Evolutionary conservation across 768 basidiomycete genomes (phyloP).

Genomic region (Podaxis mareebaensis): DNA sequence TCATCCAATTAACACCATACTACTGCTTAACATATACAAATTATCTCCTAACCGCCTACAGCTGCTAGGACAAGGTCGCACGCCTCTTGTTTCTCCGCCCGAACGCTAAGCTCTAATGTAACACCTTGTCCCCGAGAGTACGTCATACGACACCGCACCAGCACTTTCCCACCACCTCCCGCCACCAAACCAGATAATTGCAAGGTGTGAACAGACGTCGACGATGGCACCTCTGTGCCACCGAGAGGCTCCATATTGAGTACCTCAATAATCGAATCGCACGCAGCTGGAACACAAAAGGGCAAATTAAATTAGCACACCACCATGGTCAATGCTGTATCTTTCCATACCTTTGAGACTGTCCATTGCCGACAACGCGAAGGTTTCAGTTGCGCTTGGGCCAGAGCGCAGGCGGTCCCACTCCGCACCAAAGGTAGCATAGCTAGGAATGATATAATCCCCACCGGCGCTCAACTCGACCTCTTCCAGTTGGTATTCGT

Average conservation of each 20-base stretch:
- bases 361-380: conserved; percentile 88
- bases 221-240: conserved; percentile 81
- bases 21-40: conserved; percentile 3
- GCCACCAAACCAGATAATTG: conserved; percentile 89
- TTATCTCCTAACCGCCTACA: conserved; percentile 60
- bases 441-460: conserved; percentile 96
- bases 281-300: conserved; percentile 66
- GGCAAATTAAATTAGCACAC: conserved; percentile 18
- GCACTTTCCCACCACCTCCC: conserved; percentile 95
- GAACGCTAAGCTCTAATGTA: conserved; percentile 86
- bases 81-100: conserved; percentile 87
- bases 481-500: conserved; percentile 97
- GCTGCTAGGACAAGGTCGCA: conserved; percentile 89
- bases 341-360: conserved; percentile 80
- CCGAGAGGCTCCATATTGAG: conserved; percentile 97
- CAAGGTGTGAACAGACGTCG: conserved; percentile 88
- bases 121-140: conserved; percentile 89
- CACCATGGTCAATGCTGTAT: conserved; percentile 2
- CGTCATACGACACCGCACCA: conserved; percentile 95
- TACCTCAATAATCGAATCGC: conserved; percentile 93
- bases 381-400: conserved; percentile 86
- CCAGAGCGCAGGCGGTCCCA: conserved; percentile 90
- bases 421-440: conserved; percentile 88
- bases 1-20: not conserved
- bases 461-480: conserved; percentile 89